These are phyloP conservation scores for Starmerella tilneyi DNA, from an alignment of 805 yeast species.

Conservation along the genomic window DNA sequence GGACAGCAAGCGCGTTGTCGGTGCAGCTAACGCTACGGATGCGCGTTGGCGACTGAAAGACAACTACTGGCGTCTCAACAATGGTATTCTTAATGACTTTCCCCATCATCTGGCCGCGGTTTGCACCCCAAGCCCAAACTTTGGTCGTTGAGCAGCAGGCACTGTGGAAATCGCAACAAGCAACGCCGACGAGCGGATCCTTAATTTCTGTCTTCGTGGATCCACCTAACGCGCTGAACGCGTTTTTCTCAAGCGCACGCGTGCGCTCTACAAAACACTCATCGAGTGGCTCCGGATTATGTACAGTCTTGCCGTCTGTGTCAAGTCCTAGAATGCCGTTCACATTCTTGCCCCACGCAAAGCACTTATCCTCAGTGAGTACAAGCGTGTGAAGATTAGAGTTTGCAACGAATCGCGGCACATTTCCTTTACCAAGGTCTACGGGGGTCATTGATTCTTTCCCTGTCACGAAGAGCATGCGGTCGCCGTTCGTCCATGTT, in stretches of 20 bases:
- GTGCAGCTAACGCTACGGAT: slow-evolving; percentile 18
- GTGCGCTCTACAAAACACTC: slow-evolving; percentile 13
- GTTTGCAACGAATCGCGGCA: slow-evolving; percentile 13
- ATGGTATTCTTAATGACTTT: slow-evolving; percentile 9
- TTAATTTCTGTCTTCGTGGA: not conserved
- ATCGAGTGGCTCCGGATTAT: slow-evolving; percentile 15
- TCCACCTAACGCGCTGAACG: slow-evolving; percentile 20
- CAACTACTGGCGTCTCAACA: slow-evolving; percentile 16
- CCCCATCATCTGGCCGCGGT: slow-evolving; percentile 24
- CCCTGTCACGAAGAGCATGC: not conserved
- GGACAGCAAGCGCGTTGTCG: slow-evolving; percentile 19
- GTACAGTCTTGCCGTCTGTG: slow-evolving; percentile 13
- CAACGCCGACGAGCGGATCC: slow-evolving; percentile 17
- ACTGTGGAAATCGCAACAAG: slow-evolving; percentile 18
- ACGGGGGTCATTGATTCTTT: not conserved
- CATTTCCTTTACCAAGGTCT: slow-evolving; percentile 3
- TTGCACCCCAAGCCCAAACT: slow-evolving; percentile 25
- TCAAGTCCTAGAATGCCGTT: slow-evolving; percentile 23
- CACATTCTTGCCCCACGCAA: slow-evolving; percentile 25
- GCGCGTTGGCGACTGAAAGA: slow-evolving; percentile 6
- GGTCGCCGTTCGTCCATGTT: slow-evolving; percentile 3
- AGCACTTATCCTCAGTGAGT: slow-evolving; percentile 19
- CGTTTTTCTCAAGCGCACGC: slow-evolving; percentile 8
- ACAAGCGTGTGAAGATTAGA: slow-evolving; percentile 20
- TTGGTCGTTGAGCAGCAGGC: slow-evolving; percentile 11